Evolutionary conservation across 169 alveolate genomes (phyloP).

Genomic region (Plasmodium cynomolgi): DNA sequence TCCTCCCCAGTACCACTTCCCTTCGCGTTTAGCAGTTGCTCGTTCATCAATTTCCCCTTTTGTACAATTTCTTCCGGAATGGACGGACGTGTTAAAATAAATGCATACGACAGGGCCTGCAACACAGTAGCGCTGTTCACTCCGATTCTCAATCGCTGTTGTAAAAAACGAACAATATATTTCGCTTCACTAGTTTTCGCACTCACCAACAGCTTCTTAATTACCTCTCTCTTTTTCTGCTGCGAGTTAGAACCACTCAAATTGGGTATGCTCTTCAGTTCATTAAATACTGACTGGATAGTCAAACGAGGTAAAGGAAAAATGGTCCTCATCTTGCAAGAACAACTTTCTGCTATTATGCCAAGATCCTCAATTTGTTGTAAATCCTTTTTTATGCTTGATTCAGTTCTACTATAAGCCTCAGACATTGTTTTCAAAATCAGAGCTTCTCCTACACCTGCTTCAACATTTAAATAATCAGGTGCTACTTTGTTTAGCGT

Average conservation of each 20-base stretch:
- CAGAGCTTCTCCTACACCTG: constrained; percentile 97
- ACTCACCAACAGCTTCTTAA: constrained; percentile 91
- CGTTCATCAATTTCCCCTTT: constrained; percentile 48
- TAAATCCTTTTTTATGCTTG: constrained; percentile 90
- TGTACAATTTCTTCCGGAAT: constrained; percentile 50
- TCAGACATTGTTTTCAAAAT: constrained; percentile 95
- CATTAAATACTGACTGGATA: constrained; percentile 82
- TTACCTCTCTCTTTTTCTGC: constrained; percentile 82
- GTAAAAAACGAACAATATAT: constrained; percentile 95
- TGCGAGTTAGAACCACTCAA: constrained; percentile 84
- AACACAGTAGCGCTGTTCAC: constrained; percentile 95
- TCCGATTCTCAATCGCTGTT: constrained; percentile 96
- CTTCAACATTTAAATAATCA: constrained; percentile 94
- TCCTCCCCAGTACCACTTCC: neutral
- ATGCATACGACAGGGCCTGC: constrained; percentile 90
- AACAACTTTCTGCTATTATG: constrained; percentile 88
- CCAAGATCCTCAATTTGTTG: constrained; percentile 94
- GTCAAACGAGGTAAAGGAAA: constrained; percentile 90
- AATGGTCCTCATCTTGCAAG: constrained; percentile 89
- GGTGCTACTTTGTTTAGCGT: constrained; percentile 93
- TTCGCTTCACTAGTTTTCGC: constrained; percentile 94
- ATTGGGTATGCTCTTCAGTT: constrained; percentile 80
- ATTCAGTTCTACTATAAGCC: constrained; percentile 93
- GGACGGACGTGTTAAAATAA: constrained; percentile 82
- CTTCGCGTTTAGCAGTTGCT: constrained; percentile 9